Conservation (phyloP, 257 asterid species). For the Solanum piurae region DNA sequence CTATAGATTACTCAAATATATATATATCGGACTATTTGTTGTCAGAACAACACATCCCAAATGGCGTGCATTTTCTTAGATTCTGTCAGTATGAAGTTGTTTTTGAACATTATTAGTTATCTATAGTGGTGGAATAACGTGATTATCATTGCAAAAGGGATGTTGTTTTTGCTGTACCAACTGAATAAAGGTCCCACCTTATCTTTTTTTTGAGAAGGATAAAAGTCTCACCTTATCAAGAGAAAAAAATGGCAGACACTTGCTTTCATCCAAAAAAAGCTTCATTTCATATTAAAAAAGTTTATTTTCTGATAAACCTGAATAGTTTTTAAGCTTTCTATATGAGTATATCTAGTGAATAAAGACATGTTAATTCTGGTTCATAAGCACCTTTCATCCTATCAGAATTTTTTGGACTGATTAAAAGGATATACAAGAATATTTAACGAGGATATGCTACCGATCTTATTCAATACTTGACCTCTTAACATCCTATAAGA, state of each 20-base stretch:
- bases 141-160: neutral
- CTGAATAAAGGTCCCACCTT: neutral
- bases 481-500: neutral
- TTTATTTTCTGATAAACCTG: neutral
- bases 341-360: neutral
- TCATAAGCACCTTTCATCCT: neutral
- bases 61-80: neutral
- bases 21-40: neutral
- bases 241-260: neutral
- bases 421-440: neutral
- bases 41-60: neutral
- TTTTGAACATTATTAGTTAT: neutral
- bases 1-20: neutral
- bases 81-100: neutral
- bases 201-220: neutral
- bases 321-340: neutral
- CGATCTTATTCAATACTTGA: neutral
- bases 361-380: neutral
- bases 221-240: neutral
- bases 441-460: neutral
- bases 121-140: neutral
- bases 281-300: neutral
- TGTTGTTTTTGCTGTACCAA: neutral
- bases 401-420: neutral
- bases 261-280: neutral